These are phyloP conservation scores for Plasmodium inui DNA, from an alignment of 169 alveolate species.

Conservation along the genomic window DNA sequence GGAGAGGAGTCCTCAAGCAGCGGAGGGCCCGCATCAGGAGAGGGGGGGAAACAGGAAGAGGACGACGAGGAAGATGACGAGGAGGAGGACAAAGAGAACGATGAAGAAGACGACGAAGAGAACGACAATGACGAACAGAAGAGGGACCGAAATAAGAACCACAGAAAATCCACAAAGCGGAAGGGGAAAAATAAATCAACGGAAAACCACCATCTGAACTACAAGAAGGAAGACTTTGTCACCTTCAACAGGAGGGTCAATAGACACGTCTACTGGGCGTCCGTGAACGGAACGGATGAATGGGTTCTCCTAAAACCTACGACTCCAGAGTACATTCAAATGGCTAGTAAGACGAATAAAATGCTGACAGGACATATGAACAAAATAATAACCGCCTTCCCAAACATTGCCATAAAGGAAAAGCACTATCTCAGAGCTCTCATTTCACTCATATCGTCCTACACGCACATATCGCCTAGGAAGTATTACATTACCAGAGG, in stretches of 20 bases:
- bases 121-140: background rate
- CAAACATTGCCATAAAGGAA: slow-evolving; percentile 53
- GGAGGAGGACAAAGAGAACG: background rate
- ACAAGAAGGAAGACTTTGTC: slow-evolving; percentile 42
- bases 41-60: background rate
- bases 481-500: slow-evolving; percentile 14
- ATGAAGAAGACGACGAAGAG: background rate
- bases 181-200: background rate
- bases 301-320: slow-evolving; percentile 55
- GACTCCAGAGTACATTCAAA: slow-evolving; percentile 41
- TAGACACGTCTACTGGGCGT: slow-evolving; percentile 56
- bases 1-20: background rate
- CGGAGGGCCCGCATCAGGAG: background rate
- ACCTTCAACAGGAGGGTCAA: slow-evolving; percentile 44
- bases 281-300: slow-evolving; percentile 35
- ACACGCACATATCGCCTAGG: slow-evolving; percentile 55
- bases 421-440: slow-evolving; percentile 60
- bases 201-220: background rate
- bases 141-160: background rate
- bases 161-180: background rate
- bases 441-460: slow-evolving; percentile 48
- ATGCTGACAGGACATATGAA: slow-evolving; percentile 46
- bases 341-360: slow-evolving; percentile 24
- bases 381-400: slow-evolving; percentile 42
- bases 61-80: background rate